phyloP scores from a whole-genome alignment of 371 early-diverging fungal species.

The Sporodiniella umbellata region DNA sequence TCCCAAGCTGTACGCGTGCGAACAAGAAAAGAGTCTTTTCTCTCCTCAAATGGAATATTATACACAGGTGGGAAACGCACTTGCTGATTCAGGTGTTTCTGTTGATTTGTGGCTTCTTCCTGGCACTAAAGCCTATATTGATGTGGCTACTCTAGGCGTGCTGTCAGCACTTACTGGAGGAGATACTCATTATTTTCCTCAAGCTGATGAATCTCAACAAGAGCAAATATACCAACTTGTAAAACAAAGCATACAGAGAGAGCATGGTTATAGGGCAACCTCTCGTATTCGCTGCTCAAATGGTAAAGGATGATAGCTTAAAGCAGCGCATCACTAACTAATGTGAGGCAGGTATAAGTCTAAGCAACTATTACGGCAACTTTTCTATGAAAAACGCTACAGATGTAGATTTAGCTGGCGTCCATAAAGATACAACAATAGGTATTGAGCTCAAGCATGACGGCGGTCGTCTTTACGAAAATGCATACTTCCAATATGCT shows the following conservation, averaged over 20 bases:
- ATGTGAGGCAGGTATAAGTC: conserved; percentile 61
- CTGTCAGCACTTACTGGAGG: conserved; percentile 89
- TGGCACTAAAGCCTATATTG: conserved; percentile 66
- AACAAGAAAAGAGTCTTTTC: conserved; percentile 86
- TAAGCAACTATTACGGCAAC: conserved; percentile 90
- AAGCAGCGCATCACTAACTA: no score
- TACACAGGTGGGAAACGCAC: conserved; percentile 74
- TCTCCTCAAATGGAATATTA: conserved; percentile 86
- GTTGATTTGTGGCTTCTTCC: conserved; percentile 91
- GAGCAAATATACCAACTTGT: conserved; percentile 67
- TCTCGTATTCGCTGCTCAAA: conserved; percentile 90
- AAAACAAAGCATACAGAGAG: conserved; percentile 30
- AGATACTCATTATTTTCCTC: conserved; percentile 72
- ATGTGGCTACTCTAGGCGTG: conserved; percentile 81
- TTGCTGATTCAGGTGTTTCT: conserved; percentile 75
- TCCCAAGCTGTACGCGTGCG: conserved; percentile 78
- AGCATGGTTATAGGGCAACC: conserved; percentile 86
- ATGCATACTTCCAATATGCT: conserved; percentile 85
- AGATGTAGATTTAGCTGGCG: conserved; percentile 85
- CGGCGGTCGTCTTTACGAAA: conserved; percentile 77
- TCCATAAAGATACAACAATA: conserved; percentile 81
- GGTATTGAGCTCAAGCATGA: conserved; percentile 85
- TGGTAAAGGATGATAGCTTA: conserved; percentile 53
- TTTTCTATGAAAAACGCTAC: conserved; percentile 88
- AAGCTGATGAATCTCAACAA: conserved; percentile 74